phyloP scores from a whole-genome alignment of 345 rosid genomes.

The Fremontodendron californicum region DNA sequence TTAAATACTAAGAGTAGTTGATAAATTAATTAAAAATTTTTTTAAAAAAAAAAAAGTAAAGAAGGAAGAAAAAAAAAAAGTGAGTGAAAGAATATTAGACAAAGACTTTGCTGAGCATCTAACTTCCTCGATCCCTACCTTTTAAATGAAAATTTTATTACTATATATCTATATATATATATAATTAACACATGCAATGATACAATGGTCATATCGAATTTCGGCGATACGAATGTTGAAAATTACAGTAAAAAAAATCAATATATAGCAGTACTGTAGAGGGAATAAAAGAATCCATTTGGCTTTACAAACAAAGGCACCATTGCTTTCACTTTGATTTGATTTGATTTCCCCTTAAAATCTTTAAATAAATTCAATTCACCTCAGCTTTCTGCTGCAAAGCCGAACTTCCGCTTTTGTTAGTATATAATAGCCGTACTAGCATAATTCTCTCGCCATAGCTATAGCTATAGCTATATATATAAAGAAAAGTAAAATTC shows the following conservation, averaged over 20 bases:
- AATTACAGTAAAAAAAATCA: slow-evolving; percentile 10
- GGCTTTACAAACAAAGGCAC: slow-evolving; percentile 31
- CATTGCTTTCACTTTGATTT: slow-evolving; percentile 10
- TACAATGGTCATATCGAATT: slow-evolving; percentile 37
- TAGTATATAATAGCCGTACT: neutral
- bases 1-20: neutral
- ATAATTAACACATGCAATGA: slow-evolving; percentile 12
- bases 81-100: neutral
- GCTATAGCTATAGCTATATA: neutral
- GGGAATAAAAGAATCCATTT: slow-evolving; percentile 30
- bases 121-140: slow-evolving; percentile 18
- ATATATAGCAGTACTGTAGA: neutral
- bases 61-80: neutral
- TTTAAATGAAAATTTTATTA: slow-evolving; percentile 22
- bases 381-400: neutral
- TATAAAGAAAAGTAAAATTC: slow-evolving; percentile 2
- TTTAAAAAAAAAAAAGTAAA: too few species aligned
- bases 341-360: neutral
- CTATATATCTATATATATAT: neutral
- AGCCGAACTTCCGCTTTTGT: neutral
- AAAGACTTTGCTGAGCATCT: neutral
- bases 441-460: neutral
- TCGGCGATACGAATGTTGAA: slow-evolving; percentile 52
- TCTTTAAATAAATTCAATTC: neutral
- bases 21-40: neutral